Conservation (phyloP, 345 rosid genomes). For the Citrus cavaleriei region DNA sequence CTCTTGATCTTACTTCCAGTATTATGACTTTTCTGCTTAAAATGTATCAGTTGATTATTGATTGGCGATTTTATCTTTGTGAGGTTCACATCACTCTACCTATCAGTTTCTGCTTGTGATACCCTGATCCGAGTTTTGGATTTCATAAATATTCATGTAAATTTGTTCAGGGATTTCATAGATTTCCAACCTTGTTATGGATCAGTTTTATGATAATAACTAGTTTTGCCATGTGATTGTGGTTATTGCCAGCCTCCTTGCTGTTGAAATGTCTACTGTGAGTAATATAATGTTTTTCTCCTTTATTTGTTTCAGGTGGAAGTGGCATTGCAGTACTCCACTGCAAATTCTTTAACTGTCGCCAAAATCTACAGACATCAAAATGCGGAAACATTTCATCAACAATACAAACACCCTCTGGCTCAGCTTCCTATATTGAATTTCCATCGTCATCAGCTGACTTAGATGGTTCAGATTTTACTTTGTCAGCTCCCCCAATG, state of each 20-base stretch:
- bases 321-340: slow-evolving; percentile 48
- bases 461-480: neutral
- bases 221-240: neutral
- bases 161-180: neutral
- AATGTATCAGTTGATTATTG: neutral
- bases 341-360: slow-evolving; percentile 42
- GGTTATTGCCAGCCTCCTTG: neutral
- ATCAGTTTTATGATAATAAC: neutral
- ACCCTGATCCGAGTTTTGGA: neutral
- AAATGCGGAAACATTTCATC: slow-evolving; percentile 32
- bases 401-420: neutral
- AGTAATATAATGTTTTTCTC: neutral
- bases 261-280: neutral
- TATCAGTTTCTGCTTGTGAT: neutral
- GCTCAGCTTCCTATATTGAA: neutral
- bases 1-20: neutral
- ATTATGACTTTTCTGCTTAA: neutral
- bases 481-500: slow-evolving; percentile 4
- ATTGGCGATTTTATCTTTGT: neutral
- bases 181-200: neutral
- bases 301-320: slow-evolving; percentile 31
- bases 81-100: neutral
- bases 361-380: slow-evolving; percentile 18
- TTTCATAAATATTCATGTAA: neutral
- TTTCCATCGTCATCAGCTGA: slow-evolving; percentile 9